These are phyloP conservation scores for Apiospora saccharicola DNA, from an alignment of 2,329 filamentous ascomycete species.

Conservation along the genomic window DNA sequence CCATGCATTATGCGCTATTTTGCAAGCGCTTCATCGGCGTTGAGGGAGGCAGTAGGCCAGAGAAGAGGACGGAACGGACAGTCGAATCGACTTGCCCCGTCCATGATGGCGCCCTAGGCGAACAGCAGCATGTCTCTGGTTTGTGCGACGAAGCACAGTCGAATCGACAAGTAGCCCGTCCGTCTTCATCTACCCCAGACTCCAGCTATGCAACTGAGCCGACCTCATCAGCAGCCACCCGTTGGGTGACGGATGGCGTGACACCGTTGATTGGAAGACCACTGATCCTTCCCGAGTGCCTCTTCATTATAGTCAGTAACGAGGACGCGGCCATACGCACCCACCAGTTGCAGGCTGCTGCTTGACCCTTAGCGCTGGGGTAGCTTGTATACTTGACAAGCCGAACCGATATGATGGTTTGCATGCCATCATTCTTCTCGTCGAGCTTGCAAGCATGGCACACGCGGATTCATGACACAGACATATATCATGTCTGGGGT, in stretches of 20 bases:
- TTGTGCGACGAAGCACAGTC: slow-evolving; percentile 4
- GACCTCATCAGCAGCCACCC: slow-evolving; percentile 11
- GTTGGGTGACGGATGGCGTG: slow-evolving; percentile 15
- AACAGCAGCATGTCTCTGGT: slow-evolving; percentile 13
- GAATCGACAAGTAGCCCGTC: slow-evolving; percentile 11
- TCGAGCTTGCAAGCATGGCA: not conserved
- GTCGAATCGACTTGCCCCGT: slow-evolving; percentile 2
- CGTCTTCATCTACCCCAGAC: slow-evolving; percentile 13
- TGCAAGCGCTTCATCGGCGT: not conserved
- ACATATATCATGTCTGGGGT: not conserved
- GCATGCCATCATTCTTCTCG: not conserved
- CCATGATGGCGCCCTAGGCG: not conserved
- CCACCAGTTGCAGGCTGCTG: not conserved
- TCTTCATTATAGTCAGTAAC: not conserved
- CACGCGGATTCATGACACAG: not conserved
- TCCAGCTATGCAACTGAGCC: slow-evolving; percentile 11
- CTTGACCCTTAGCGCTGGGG: not conserved
- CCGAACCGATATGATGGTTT: not conserved
- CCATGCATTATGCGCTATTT: slow-evolving; percentile 16
- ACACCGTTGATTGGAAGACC: slow-evolving; percentile 17
- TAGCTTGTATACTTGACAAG: not conserved
- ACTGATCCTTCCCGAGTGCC: not conserved
- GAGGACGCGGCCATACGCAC: not conserved
- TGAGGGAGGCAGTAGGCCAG: not conserved
- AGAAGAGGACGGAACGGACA: not conserved